phyloP scores from a whole-genome alignment of 2,329 filamentous ascomycete species.

The Aspergillus sp. region DNA sequence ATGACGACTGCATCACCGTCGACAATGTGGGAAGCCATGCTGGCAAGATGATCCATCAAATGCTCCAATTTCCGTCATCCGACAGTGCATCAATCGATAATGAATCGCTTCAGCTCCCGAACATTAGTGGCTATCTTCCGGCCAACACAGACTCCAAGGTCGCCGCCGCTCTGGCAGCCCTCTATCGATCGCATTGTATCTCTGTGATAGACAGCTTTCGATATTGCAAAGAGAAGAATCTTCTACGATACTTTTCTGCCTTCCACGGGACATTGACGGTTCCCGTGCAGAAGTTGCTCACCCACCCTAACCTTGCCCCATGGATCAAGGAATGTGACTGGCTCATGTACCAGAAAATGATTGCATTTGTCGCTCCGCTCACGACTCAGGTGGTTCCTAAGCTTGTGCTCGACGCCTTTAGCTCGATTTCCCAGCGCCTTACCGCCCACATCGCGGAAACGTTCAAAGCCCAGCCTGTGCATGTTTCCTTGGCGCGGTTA shows the following conservation, averaged over 20 bases:
- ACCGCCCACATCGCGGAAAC: constrained; percentile 79
- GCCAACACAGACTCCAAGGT: constrained; percentile 79
- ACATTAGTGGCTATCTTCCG: constrained; percentile 78
- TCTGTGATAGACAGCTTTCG: constrained; percentile 93
- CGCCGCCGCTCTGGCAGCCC: constrained; percentile 76
- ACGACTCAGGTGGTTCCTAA: constrained; percentile 90
- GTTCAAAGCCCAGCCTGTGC: constrained; percentile 78
- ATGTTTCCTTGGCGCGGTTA: constrained; percentile 83
- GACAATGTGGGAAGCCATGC: constrained; percentile 38
- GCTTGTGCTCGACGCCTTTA: constrained; percentile 78
- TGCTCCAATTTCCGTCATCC: constrained; percentile 37
- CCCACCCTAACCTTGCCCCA: constrained; percentile 72
- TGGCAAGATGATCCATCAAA: constrained; percentile 37
- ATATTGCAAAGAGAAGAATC: constrained; percentile 94
- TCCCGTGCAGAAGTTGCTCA: constrained; percentile 89
- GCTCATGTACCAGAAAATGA: constrained; percentile 94
- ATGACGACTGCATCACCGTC: constrained; percentile 31
- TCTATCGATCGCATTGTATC: constrained; percentile 93
- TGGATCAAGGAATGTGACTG: constrained; percentile 98
- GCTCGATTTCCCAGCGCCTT: constrained; percentile 79
- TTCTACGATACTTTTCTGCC: constrained; percentile 90
- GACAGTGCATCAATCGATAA: constrained; percentile 53
- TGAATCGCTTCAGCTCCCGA: constrained; percentile 75
- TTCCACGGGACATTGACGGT: constrained; percentile 97
- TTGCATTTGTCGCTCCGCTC: constrained; percentile 82